Base-by-base conservation (phyloP, 2,329 filamentous ascomycete species). In the Exserohilum rostratum region DNA sequence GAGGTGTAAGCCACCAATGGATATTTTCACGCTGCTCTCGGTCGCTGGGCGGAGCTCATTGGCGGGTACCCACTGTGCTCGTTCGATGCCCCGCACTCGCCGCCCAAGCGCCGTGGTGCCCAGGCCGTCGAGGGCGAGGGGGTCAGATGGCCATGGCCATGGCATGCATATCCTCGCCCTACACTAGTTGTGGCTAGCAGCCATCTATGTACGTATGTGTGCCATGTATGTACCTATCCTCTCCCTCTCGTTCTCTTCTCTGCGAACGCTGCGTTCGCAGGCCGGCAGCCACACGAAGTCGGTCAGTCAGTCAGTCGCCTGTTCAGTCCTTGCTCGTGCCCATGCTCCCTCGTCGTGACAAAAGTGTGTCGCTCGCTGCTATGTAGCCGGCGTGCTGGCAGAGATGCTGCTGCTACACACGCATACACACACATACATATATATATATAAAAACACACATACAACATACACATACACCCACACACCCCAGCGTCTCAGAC, bases 211-310 rank as follows among this genome's bases (percentile, higher is more conserved):
- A n/a, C n/a, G n/a, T n/a, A n/a, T n/a, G n/a, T n/a, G n/a, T n/a
- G n/a, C n/a, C 64, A 64, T 60, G 27, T 15, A 25, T 25, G 22
- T 25, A 25, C 7, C 22, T 4, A 25, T 25, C 7, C 7, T 25
- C 22, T 25, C 22, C 22, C 22, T 25, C 22, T 25, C 22, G 22
- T 25, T 25, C 22, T 25, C 22, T n/a, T 29, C 22, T 27, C 63
- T 62, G 63, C 57, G 64, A 65, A 67, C 62, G 33, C 45, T 6
- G 33, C 18, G 65, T 66, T 65, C 59, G 62, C 66, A 66, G 61
- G 40, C 43, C 54, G 38, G 50, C 43, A 35, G 55, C 57, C 50
- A 43, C 50, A 7, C 10, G 18, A 58, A 25, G 4, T 25, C 22
- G 22, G 22, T 25, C 22, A 25, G 22, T 25, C 22, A 7, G 4